Evolutionary conservation across 2,329 filamentous ascomycete species (phyloP).

Genomic region (Ramichloridium luteum): DNA sequence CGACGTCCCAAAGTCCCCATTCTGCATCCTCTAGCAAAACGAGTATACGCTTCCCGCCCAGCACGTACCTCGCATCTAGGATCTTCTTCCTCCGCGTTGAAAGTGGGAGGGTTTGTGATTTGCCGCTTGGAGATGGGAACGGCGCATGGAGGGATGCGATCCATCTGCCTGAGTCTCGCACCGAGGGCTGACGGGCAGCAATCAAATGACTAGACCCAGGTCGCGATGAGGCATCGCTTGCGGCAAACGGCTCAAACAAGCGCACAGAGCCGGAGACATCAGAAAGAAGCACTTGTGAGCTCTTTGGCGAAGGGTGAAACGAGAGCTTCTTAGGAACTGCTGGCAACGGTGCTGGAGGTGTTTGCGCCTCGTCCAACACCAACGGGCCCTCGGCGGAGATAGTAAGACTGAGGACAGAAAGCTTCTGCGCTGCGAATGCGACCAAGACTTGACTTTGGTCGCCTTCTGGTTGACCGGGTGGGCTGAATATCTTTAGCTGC

Average conservation of each 20-base stretch:
- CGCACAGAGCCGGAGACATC: slow-evolving; percentile 45
- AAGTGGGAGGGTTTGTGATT: slow-evolving; percentile 13
- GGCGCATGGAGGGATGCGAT: slow-evolving; percentile 18
- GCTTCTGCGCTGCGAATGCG: slow-evolving; percentile 9
- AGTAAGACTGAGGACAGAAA: slow-evolving; percentile 16
- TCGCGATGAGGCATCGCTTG: slow-evolving; percentile 7
- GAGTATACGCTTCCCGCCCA: slow-evolving; percentile 35
- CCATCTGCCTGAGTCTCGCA: slow-evolving; percentile 17
- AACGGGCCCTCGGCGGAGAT: slow-evolving; percentile 13
- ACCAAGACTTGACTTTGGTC: slow-evolving; percentile 10
- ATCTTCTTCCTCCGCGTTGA: slow-evolving; percentile 34
- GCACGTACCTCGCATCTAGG: slow-evolving; percentile 37
- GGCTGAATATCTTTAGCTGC: slow-evolving; percentile 10
- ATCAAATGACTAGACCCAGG: slow-evolving; percentile 18
- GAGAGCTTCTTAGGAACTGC: slow-evolving; percentile 9
- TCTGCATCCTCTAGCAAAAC: slow-evolving; percentile 38
- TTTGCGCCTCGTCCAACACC: slow-evolving; percentile 7
- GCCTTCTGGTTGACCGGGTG: slow-evolving; percentile 4
- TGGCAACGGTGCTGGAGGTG: slow-evolving; percentile 9
- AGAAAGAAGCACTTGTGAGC: slow-evolving; percentile 37
- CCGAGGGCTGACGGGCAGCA: neutral
- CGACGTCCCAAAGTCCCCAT: slow-evolving; percentile 41
- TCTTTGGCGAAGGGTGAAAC: slow-evolving; percentile 18
- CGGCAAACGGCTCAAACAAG: slow-evolving; percentile 43
- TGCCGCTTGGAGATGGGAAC: slow-evolving; percentile 11